phyloP scores from a whole-genome alignment of 2,329 filamentous ascomycete genomes.

The Aspergillus sp. region DNA sequence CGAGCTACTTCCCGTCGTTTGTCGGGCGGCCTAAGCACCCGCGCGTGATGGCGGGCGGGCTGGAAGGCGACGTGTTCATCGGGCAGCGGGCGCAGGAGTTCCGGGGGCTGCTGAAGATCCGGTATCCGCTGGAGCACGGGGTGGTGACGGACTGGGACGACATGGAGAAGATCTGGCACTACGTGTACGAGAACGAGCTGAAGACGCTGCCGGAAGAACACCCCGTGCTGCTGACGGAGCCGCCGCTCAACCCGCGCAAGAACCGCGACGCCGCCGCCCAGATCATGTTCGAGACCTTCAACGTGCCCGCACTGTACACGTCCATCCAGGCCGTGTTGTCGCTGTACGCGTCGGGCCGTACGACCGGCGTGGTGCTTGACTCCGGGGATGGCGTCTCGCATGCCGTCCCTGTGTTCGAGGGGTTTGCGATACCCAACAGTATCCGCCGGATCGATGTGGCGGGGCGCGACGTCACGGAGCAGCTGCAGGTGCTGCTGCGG shows the following conservation, averaged over 20 bases:
- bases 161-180: slow-evolving; percentile 99
- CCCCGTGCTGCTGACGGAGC: slow-evolving; percentile 90
- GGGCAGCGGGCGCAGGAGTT: slow-evolving; percentile 85
- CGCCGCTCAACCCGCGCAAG: slow-evolving; percentile 85
- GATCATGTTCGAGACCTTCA: slow-evolving; percentile 97
- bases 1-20: slow-evolving; percentile 95
- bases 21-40: slow-evolving; percentile 93
- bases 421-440: slow-evolving; percentile 91
- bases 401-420: slow-evolving; percentile 94
- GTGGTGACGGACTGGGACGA: slow-evolving; percentile 99
- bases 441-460: slow-evolving; percentile 95
- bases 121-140: slow-evolving; percentile 90
- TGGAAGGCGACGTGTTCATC: slow-evolving; percentile 96
- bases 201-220: slow-evolving; percentile 99
- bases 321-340: slow-evolving; percentile 96
- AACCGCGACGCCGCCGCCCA: slow-evolving; percentile 96
- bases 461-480: slow-evolving; percentile 89
- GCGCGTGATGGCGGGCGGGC: slow-evolving; percentile 85
- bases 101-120: slow-evolving; percentile 86
- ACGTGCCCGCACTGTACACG: slow-evolving; percentile 90
- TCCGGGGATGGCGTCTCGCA: slow-evolving; percentile 94
- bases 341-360: slow-evolving; percentile 88
- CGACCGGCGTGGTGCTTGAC: slow-evolving; percentile 91
- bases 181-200: slow-evolving; percentile 89
- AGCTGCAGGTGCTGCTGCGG: slow-evolving; percentile 80